Conservation (phyloP, 306 rosid genomes). For the Gleditsia sinensis region DNA sequence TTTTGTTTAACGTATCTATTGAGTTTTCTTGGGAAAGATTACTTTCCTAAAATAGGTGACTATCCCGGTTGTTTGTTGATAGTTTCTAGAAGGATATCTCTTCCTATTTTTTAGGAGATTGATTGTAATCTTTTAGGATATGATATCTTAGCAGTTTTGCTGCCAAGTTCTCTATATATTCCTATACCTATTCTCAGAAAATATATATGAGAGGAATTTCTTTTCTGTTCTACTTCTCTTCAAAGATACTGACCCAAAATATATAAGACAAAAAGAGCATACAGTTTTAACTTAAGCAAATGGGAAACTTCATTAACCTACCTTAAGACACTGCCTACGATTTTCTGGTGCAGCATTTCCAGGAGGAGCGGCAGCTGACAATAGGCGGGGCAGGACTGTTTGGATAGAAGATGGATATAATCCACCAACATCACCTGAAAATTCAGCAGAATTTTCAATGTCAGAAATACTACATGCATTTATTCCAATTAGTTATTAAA, state of each 20-base stretch:
- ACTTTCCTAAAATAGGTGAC: too few relatives aligned
- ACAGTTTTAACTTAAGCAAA: slow-evolving; percentile 12
- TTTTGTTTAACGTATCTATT: too few relatives aligned
- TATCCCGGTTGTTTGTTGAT: too few relatives aligned
- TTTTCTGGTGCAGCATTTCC: slow-evolving; percentile 80
- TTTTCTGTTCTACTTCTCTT: too few relatives aligned
- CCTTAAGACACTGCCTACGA: slow-evolving; percentile 97
- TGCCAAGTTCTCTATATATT: too few relatives aligned
- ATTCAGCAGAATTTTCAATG: slow-evolving; percentile 22
- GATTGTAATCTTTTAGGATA: too few relatives aligned
- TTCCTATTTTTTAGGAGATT: too few relatives aligned
- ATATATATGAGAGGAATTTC: too few relatives aligned
- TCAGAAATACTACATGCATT: slow-evolving; percentile 21
- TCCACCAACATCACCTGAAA: slow-evolving; percentile 76
- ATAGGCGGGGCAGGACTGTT: slow-evolving; percentile 72
- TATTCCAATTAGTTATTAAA: not conserved
- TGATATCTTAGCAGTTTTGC: too few relatives aligned
- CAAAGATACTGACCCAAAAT: slow-evolving; percentile 25
- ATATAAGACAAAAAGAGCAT: not conserved
- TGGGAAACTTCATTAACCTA: slow-evolving; percentile 41
- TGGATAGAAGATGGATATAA: slow-evolving; percentile 72
- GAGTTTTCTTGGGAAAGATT: too few relatives aligned
- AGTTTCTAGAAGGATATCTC: too few relatives aligned
- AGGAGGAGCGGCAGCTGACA: slow-evolving; percentile 94
- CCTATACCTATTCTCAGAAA: too few relatives aligned